A percentile compares a stretch with the other conserved stretches of the same genome.
phyloP scores from a whole-genome alignment of 2,329 filamentous ascomycete species.

The Chaetothyriales sp. region DNA sequence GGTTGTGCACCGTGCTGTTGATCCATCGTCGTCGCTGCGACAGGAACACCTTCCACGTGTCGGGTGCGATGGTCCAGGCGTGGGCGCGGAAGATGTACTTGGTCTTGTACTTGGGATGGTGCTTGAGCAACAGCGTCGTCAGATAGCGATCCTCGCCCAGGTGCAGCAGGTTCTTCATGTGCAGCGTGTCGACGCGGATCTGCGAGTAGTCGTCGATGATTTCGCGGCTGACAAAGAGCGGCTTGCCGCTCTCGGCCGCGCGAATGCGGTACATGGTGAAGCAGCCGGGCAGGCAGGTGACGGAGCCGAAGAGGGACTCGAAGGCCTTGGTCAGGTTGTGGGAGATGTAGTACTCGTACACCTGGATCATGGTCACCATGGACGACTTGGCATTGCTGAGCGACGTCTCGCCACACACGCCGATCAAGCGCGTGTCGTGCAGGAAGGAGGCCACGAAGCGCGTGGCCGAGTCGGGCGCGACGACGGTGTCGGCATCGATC shows the following conservation, averaged over 20 bases:
- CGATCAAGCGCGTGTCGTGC: conserved; percentile 84
- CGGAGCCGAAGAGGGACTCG: conserved; percentile 89
- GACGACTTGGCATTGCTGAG: conserved; percentile 87
- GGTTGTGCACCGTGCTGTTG: conserved; percentile 96
- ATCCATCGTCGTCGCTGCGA: conserved; percentile 99
- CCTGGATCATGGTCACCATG: conserved; percentile 96
- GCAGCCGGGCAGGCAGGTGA: conserved; percentile 95
- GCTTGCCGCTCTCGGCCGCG: conserved; percentile 85
- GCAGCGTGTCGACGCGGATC: conserved; percentile 91
- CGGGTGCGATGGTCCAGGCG: conserved; percentile 93
- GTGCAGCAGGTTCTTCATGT: conserved; percentile 97
- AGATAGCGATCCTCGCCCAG: conserved; percentile 95
- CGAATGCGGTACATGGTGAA: conserved; percentile 99
- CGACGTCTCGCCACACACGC: conserved; percentile 85
- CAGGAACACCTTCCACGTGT: conserved; percentile 86
- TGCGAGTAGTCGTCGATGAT: conserved; percentile 77
- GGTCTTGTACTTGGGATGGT: conserved; percentile 89
- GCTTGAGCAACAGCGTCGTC: conserved; percentile 85
- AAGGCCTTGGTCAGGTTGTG: conserved; percentile 96
- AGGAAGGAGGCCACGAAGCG: conserved; percentile 86
- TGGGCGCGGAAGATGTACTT: conserved; percentile 90
- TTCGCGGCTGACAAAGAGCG: conserved; percentile 87
- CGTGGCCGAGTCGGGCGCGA: conserved; percentile 75
- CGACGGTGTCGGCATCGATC: conserved; percentile 94
- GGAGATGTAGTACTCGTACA: conserved; percentile 99